These are phyloP conservation scores for Taxillus chinensis DNA, from an alignment of 164 flowering plant species.

Conservation along the genomic window DNA sequence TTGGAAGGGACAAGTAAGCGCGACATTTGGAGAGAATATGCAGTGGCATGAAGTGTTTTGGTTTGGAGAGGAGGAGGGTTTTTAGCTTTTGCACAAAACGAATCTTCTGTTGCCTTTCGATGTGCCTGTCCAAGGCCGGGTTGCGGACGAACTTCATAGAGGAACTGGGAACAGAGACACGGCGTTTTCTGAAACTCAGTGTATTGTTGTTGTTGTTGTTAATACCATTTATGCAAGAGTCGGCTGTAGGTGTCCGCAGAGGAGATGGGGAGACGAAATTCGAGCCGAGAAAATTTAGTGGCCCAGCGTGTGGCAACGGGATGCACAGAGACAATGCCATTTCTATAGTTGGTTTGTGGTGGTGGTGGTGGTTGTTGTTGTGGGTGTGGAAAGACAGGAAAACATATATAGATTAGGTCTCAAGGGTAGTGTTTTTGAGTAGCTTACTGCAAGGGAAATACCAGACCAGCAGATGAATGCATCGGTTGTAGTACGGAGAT, in stretches of 20 bases:
- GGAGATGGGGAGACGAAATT: neutral
- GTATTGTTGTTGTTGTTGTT: neutral
- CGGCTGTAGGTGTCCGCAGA: neutral
- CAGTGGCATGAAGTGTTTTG: constrained; percentile 63
- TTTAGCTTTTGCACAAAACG: constrained; percentile 81
- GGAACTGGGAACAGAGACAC: constrained; percentile 11
- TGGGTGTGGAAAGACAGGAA: neutral
- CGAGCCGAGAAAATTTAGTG: neutral
- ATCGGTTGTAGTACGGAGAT: neutral
- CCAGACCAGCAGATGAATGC: neutral
- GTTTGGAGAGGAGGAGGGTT: constrained; percentile 78
- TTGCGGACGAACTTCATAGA: constrained; percentile 39
- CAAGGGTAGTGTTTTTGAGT: neutral
- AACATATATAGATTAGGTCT: no score
- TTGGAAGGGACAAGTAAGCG: constrained; percentile 52
- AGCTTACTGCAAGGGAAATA: neutral
- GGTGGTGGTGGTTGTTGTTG: no score
- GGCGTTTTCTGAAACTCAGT: neutral
- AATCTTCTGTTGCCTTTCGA: constrained; percentile 56
- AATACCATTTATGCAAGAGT: neutral
- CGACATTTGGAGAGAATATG: constrained; percentile 69
- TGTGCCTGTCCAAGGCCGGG: constrained; percentile 51
- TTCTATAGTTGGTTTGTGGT: neutral
- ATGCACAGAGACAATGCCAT: neutral
- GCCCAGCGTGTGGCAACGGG: neutral